phyloP scores from a whole-genome alignment of 75 land plant species.

The Sequoia sempervirens region DNA sequence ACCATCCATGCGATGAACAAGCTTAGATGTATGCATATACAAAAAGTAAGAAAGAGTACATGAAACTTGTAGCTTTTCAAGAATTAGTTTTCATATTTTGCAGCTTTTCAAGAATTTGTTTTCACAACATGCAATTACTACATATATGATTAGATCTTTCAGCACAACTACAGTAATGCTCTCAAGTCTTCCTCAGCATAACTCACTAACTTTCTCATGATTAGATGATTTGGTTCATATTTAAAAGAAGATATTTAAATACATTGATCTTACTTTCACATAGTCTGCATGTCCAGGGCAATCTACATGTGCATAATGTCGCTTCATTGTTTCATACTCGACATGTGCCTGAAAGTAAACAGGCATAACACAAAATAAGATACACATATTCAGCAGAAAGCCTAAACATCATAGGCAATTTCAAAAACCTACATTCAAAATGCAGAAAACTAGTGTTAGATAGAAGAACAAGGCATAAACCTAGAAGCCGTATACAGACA shows the following conservation, averaged over 20 bases:
- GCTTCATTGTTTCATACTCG: conserved; percentile 88
- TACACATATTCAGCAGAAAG: background rate
- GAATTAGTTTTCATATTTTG: background rate
- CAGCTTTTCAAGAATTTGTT: background rate
- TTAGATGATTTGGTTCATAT: background rate
- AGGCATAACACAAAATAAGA: background rate
- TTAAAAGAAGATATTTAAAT: background rate
- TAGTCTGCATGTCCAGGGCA: conserved; percentile 99
- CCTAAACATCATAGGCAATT: background rate
- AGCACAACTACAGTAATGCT: background rate
- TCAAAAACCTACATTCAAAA: background rate
- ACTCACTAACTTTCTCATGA: background rate
- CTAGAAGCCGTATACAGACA: background rate
- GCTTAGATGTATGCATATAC: background rate
- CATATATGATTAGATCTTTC: background rate
- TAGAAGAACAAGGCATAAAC: background rate
- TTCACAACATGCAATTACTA: background rate
- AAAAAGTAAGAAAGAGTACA: background rate
- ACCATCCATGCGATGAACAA: background rate
- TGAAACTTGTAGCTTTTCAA: background rate
- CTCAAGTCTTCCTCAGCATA: background rate
- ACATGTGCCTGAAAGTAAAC: conserved; percentile 80
- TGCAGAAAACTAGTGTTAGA: background rate
- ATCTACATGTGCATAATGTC: conserved; percentile 97
- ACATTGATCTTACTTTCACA: conserved; percentile 66